Conservation (phyloP, 148 eudicot genomes). For the Fagopyrum homotropicum region DNA sequence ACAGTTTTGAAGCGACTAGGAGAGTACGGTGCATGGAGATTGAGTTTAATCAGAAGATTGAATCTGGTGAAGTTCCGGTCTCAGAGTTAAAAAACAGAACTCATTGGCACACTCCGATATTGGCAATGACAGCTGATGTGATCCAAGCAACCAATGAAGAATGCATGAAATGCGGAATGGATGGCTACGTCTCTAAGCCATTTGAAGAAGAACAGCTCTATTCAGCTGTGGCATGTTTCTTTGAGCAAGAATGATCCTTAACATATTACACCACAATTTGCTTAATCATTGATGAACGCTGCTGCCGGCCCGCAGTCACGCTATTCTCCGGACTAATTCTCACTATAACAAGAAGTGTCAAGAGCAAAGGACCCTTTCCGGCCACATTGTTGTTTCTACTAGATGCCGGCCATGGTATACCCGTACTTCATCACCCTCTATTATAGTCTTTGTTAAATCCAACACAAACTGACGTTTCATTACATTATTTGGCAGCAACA, state of each 20-base stretch:
- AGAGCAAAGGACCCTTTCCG: neutral
- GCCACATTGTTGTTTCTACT: neutral
- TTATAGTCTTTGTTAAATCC: neutral
- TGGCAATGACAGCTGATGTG: slow-evolving; percentile 96
- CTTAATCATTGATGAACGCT: neutral
- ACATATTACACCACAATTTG: neutral
- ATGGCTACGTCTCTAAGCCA: slow-evolving; percentile 81
- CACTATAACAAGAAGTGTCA: neutral
- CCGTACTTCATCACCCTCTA: neutral
- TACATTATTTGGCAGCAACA: neutral
- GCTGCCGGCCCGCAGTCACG: neutral
- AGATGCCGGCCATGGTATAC: neutral
- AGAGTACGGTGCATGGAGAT: slow-evolving; percentile 46
- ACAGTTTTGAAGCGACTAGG: slow-evolving; percentile 64
- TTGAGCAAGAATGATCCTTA: slow-evolving; percentile 34
- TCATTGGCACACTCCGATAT: slow-evolving; percentile 76
- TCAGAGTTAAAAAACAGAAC: slow-evolving; percentile 20
- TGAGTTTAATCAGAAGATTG: slow-evolving; percentile 35
- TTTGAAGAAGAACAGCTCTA: slow-evolving; percentile 69
- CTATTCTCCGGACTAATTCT: neutral
- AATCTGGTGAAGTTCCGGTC: slow-evolving; percentile 32
- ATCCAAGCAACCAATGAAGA: slow-evolving; percentile 72
- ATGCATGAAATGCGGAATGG: slow-evolving; percentile 75
- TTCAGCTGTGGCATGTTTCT: slow-evolving; percentile 69
- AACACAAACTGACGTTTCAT: neutral